Evolutionary conservation across 2,329 filamentous ascomycete species (phyloP), one percentile per base, ranked within the genome.

Genomic region (Parafenestella ontariensis): DNA sequence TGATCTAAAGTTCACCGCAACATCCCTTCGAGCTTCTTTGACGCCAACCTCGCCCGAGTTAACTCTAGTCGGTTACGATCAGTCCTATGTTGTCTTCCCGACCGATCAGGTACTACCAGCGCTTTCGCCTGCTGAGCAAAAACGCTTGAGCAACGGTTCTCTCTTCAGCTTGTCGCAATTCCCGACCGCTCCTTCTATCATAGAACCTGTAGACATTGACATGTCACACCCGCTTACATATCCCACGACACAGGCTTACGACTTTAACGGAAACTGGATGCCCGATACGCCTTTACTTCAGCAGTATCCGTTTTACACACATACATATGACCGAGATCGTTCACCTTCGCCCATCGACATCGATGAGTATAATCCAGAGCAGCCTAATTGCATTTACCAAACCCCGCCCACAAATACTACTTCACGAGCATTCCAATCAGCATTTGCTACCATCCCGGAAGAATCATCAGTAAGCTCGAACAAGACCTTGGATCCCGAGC

Each of bases 171-270:
- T 79, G 40, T 73, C 75, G 2, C 70, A 51, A 3, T 76, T 80
- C 79, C 89, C 93, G 76, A 96, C 80, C 7, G 88, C 86, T 77
- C 96, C 92, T 79, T 91, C 96, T 72, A 87, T 91, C 9, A 89
- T 93, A 69, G 96, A 97, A 59, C 95, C 73, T 9, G 74, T 78
- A 24, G 81, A 78, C 5, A 81, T 78, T 6, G 76, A 78, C 1
- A 70, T 69, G 49, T 78, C 66, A 77, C 83, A 68, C 79, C 70
- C 65, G 6, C 70, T 80, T n/a, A 87, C 82, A 23, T 73, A 83
- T 1, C 86, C 89, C 61, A 84, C 83, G 1, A 80, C 85, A 1
- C 52, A 44, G 3, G 44, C 37, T 3, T 43, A 57, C 6, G 49
- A 60, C 11, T 47, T 47, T n/a, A 48, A 47, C 3, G 34, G 45